Evolutionary conservation across 371 early-diverging fungal species (phyloP), one percentile per base, ranked within the genome.

Genomic region (Mucor irregularis): DNA sequence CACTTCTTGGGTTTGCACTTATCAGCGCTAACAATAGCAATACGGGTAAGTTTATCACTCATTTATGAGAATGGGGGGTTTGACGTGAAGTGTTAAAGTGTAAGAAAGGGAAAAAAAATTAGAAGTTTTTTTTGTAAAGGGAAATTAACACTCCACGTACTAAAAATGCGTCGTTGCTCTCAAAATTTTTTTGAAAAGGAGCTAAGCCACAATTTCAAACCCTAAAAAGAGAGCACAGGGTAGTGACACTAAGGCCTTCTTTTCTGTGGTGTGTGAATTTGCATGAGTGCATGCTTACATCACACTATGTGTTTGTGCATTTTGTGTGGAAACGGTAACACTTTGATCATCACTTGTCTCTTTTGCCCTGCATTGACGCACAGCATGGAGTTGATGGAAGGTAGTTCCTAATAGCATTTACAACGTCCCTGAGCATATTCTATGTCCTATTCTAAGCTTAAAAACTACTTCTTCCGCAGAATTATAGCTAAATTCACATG

Each of bases 1-100:
- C 99, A 99, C 77, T 99, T 95, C 81, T 97, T 97, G 38, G 99
- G 99, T 76, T 97, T 98, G 83, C 99, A 99, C 80, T 93, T 95
- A 86, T 99, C 99, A 35, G 81, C 70, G 64, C 83, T 90, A 75
- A 99, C 94, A 74, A 99, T 96, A 64, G 99, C 99, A 66, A 97
- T 90, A 82, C 97, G 89, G 17, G 93, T 91, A 52, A 90, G 81
- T 59, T 88, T 88, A 56, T 87, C 87, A 58, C 84, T 76, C 88
- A 89, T 89, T 24, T 50, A n/a, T 38, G 34, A 53, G 42, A 43
- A 52, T 28, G 47, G 53, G 60, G 60, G 53, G 53, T 39, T 40
- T 39, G 17, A n/a, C n/a, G 13, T 46, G 45, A 47, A 35, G 43
- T 38, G 22, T 42, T 49, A 43, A 57, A 58, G 46, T 58, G 58